Conservation (phyloP, 306 rosid genomes). For the Comarum palustre region DNA sequence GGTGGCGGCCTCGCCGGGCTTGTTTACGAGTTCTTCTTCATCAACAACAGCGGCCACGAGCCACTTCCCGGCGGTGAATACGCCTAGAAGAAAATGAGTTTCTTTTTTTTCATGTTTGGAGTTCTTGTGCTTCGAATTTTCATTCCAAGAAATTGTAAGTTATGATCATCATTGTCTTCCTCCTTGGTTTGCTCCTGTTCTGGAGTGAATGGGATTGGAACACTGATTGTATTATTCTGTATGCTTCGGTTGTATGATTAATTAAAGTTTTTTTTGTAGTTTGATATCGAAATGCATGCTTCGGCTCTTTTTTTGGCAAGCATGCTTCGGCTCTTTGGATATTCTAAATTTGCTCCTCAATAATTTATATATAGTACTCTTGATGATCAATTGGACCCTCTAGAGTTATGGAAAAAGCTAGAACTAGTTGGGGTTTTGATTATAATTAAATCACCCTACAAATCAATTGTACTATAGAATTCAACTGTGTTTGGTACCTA, state of each 20-base stretch:
- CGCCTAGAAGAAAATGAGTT: conserved; percentile 7
- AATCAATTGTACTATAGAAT: not conserved
- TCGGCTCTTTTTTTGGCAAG: no score
- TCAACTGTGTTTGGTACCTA: not conserved
- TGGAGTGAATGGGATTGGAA: not conserved
- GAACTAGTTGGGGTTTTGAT: not conserved
- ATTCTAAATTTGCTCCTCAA: not conserved
- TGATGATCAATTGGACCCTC: not conserved
- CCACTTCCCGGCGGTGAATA: conserved; percentile 54
- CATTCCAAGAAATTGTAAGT: conserved; percentile 5
- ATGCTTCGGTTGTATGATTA: conserved; percentile 13
- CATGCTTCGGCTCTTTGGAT: no score
- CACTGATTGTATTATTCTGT: conserved; percentile 3
- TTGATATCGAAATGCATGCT: not conserved
- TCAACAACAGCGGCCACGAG: conserved; percentile 55
- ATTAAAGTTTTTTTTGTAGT: not conserved
- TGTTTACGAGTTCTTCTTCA: conserved; percentile 60
- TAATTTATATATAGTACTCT: not conserved
- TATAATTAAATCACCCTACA: no score
- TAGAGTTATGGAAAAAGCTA: not conserved
- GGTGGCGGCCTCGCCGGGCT: conserved; percentile 75
- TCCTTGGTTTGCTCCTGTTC: conserved; percentile 5
- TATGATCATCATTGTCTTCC: not conserved
- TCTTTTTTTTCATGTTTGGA: not conserved
- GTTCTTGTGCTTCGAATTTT: conserved; percentile 11